Conservation (phyloP, 1,284 basidiomycete species). For the Trichosporon sp. region DNA sequence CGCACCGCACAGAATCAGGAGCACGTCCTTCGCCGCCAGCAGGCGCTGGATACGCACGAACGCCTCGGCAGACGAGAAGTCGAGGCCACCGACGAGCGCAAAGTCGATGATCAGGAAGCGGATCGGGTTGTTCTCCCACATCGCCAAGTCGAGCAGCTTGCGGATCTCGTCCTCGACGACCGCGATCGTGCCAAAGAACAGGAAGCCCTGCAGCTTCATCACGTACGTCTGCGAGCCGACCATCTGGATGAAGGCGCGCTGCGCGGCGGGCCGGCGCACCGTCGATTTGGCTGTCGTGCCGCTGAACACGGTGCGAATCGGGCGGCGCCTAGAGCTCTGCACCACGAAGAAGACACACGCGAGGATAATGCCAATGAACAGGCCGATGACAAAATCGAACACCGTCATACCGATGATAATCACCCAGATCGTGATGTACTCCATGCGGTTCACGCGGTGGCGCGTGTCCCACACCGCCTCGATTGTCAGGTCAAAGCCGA, state of each 20-base stretch:
- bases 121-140: slow-evolving; percentile 75
- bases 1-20: slow-evolving; percentile 85
- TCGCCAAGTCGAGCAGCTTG: slow-evolving; percentile 67
- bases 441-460: slow-evolving; percentile 71
- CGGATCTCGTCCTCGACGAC: slow-evolving; percentile 67
- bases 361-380: slow-evolving; percentile 84
- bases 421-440: slow-evolving; percentile 56
- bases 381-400: slow-evolving; percentile 92
- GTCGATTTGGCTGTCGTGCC: slow-evolving; percentile 82
- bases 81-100: slow-evolving; percentile 78
- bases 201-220: slow-evolving; percentile 74
- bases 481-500: slow-evolving; percentile 90
- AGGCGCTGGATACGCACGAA: slow-evolving; percentile 87
- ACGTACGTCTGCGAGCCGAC: slow-evolving; percentile 90
- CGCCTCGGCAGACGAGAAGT: slow-evolving; percentile 92
- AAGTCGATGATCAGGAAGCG: slow-evolving; percentile 86
- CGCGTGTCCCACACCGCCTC: slow-evolving; percentile 96
- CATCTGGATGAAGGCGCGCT: slow-evolving; percentile 82
- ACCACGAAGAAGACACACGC: slow-evolving; percentile 96
- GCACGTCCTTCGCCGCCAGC: slow-evolving; percentile 68
- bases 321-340: slow-evolving; percentile 76
- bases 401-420: slow-evolving; percentile 81
- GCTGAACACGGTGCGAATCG: slow-evolving; percentile 74
- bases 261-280: slow-evolving; percentile 80
- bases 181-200: slow-evolving; percentile 95